These are phyloP conservation scores for Termitomyces eurrhizus DNA, from an alignment of 768 basidiomycete species.

Conservation along the genomic window DNA sequence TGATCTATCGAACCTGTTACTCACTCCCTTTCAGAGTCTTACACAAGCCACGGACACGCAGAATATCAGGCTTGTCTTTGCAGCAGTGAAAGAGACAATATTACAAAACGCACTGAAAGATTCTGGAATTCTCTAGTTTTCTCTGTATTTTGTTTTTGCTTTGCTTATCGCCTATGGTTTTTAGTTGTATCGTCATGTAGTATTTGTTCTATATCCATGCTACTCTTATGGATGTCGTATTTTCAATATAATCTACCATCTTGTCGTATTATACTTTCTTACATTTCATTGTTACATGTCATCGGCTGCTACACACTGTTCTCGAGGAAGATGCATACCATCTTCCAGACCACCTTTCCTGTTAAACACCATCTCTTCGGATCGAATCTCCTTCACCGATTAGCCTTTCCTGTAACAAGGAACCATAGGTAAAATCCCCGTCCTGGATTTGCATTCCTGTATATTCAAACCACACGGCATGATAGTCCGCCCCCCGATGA, in stretches of 20 bases:
- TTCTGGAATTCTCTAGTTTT: conserved; percentile 12
- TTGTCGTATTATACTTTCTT: neutral
- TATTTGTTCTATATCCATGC: neutral
- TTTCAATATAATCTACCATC: neutral
- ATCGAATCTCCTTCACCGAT: conserved; percentile 63
- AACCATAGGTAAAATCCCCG: conserved; percentile 66
- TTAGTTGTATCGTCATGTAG: neutral
- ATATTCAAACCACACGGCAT: too few relatives aligned
- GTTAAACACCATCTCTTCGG: conserved; percentile 58
- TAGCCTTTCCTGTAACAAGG: conserved; percentile 61
- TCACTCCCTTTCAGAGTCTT: too few relatives aligned
- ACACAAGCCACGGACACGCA: too few relatives aligned
- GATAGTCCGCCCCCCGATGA: too few relatives aligned
- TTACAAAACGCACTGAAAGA: conserved; percentile 14
- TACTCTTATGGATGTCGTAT: neutral
- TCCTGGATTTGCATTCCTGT: too few relatives aligned
- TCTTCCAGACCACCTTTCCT: too few relatives aligned
- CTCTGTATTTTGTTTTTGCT: neutral
- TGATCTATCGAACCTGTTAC: neutral
- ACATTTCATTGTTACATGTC: neutral
- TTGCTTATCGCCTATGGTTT: neutral
- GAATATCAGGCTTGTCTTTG: too few relatives aligned
- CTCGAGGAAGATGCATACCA: too few relatives aligned
- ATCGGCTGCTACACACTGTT: neutral
- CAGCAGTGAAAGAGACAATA: too few relatives aligned